These are phyloP conservation scores for Vanderwaltozyma tropicalis DNA, from an alignment of 805 yeast genomes.

Conservation along the genomic window DNA sequence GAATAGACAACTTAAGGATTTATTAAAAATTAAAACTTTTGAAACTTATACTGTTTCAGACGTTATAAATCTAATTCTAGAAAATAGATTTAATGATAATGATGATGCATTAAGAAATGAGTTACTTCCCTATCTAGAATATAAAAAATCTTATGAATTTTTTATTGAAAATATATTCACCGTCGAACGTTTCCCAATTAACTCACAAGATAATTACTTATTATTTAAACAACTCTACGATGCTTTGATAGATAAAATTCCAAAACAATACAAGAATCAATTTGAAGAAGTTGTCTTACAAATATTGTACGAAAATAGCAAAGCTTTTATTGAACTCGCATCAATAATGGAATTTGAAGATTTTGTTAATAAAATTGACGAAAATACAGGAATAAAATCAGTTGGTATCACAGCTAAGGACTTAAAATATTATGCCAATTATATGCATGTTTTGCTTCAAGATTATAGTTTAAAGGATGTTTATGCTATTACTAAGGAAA, in stretches of 20 bases:
- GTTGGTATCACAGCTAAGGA: slow-evolving; percentile 5
- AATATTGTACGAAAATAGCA: slow-evolving; percentile 18
- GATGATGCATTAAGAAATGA: slow-evolving; percentile 4
- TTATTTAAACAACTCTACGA: slow-evolving; percentile 8
- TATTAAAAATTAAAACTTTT: slow-evolving; percentile 14
- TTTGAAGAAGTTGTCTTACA: slow-evolving; percentile 5
- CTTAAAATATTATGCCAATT: slow-evolving; percentile 9
- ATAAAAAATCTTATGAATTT: slow-evolving; percentile 3
- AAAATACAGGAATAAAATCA: slow-evolving; percentile 2
- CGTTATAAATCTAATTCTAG: slow-evolving; percentile 10
- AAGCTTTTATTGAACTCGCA: slow-evolving; percentile 3
- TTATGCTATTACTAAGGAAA: slow-evolving; percentile 13
- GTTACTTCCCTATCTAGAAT: slow-evolving; percentile 16
- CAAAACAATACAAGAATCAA: background rate
- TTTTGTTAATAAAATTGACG: slow-evolving; percentile 9
- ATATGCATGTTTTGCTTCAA: slow-evolving; percentile 7
- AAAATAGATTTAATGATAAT: background rate
- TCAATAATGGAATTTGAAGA: slow-evolving; percentile 3
- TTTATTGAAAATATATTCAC: slow-evolving; percentile 13
- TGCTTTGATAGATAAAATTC: slow-evolving; percentile 1
- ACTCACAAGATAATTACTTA: slow-evolving; percentile 8
- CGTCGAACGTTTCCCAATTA: slow-evolving; percentile 10
- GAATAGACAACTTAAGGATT: slow-evolving; percentile 4
- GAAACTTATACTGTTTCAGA: slow-evolving; percentile 9
- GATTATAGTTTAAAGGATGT: slow-evolving; percentile 15